phyloP scores from a whole-genome alignment of 306 rosid species.

The Gynostemma pentaphyllum region DNA sequence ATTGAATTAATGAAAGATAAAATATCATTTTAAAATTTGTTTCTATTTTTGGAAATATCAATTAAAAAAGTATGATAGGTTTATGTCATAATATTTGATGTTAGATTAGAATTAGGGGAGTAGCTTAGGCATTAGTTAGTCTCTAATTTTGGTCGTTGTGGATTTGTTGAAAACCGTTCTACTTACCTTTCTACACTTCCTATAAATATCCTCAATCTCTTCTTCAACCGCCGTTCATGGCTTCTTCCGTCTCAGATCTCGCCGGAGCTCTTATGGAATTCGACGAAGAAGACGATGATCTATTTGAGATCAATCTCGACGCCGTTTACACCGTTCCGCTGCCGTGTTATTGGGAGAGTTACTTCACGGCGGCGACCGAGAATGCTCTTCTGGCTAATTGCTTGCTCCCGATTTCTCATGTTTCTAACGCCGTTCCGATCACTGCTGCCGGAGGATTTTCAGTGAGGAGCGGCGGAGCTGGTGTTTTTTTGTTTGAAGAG shows the following conservation, averaged over 20 bases:
- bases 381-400: constrained; percentile 9
- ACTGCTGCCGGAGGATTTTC: not conserved
- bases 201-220: not conserved
- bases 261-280: not conserved
- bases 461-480: no score
- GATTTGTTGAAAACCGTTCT: constrained; percentile 7
- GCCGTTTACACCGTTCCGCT: not conserved
- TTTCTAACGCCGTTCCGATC: constrained; percentile 5
- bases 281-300: constrained; percentile 8
- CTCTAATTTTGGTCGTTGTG: not conserved
- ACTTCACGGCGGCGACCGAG: not conserved
- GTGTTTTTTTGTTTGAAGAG: not conserved
- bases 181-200: not conserved
- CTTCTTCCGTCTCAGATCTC: not conserved
- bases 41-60: no score
- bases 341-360: not conserved
- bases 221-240: not conserved
- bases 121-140: not conserved
- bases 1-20: no score
- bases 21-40: no score
- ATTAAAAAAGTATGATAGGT: no score
- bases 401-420: not conserved
- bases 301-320: constrained; percentile 11
- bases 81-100: not conserved
- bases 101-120: constrained; percentile 7